Conservation (phyloP, 805 yeast genomes). For the Kluyveromyces dobzhanskii region DNA sequence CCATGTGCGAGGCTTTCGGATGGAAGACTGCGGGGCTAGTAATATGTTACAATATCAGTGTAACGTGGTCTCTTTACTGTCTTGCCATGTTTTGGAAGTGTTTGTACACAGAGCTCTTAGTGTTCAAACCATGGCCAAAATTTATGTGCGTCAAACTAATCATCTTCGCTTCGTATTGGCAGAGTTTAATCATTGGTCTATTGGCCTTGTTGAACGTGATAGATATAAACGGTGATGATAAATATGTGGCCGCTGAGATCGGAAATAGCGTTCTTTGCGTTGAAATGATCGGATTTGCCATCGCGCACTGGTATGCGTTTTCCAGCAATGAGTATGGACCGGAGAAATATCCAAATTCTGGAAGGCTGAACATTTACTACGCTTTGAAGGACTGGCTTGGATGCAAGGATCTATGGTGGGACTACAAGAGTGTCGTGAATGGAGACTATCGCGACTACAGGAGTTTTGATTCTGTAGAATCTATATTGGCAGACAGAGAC, state of each 20-base stretch:
- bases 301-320: constrained; percentile 85
- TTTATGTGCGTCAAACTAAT: constrained; percentile 88
- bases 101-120: constrained; percentile 63
- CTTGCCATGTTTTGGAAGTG: constrained; percentile 91
- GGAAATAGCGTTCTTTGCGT: constrained; percentile 75
- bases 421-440: constrained; percentile 58
- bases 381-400: constrained; percentile 78
- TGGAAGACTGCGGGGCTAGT: constrained; percentile 49
- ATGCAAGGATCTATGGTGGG: constrained; percentile 66
- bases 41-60: constrained; percentile 70
- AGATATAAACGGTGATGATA: constrained; percentile 26
- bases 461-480: constrained; percentile 74
- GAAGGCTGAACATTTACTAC: constrained; percentile 46
- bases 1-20: constrained; percentile 37
- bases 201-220: constrained; percentile 41
- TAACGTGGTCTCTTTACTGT: constrained; percentile 72
- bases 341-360: constrained; percentile 55
- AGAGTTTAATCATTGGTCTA: constrained; percentile 55
- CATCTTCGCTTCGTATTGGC: constrained; percentile 99
- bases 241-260: constrained; percentile 45
- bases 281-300: constrained; percentile 78
- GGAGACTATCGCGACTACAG: constrained; percentile 74
- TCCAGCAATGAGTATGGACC: constrained; percentile 65
- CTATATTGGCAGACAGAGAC: constrained; percentile 59
- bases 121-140: constrained; percentile 84